phyloP scores from a whole-genome alignment of 2,329 filamentous ascomycete species.

The Alternaria tenuissima region DNA sequence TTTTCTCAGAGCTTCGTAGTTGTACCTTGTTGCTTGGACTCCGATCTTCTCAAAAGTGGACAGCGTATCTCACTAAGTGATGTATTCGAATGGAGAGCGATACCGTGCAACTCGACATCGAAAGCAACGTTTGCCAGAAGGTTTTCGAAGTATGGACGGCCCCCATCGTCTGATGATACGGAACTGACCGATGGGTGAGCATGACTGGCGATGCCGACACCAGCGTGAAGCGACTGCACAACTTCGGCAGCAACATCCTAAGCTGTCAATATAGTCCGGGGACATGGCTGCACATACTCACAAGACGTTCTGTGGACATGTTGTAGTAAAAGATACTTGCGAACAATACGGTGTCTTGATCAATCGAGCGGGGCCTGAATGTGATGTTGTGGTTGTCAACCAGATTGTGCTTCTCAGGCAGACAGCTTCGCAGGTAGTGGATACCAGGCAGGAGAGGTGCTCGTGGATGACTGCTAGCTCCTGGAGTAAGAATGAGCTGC shows the following conservation, averaged over 20 bases:
- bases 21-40: conserved; percentile 18
- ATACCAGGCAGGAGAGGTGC: background rate
- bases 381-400: background rate
- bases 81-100: conserved; percentile 17
- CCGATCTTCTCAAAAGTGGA: conserved; percentile 37
- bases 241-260: background rate
- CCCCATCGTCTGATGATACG: background rate
- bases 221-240: background rate
- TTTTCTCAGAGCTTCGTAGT: background rate
- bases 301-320: conserved; percentile 9
- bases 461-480: background rate
- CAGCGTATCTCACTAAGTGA: conserved; percentile 27
- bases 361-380: background rate
- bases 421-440: background rate
- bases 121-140: conserved; percentile 20
- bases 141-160: conserved; percentile 7
- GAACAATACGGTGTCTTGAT: conserved; percentile 12
- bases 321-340: conserved; percentile 12
- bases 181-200: conserved; percentile 24
- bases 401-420: background rate
- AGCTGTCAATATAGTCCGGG: background rate
- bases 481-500: background rate
- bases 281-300: background rate
- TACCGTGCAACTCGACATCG: conserved; percentile 26
- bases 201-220: conserved; percentile 11